Evolutionary conservation across 176 grass and related monocot species (phyloP), one percentile per base, ranked within the genome.

Genomic region (Phragmites australis): DNA sequence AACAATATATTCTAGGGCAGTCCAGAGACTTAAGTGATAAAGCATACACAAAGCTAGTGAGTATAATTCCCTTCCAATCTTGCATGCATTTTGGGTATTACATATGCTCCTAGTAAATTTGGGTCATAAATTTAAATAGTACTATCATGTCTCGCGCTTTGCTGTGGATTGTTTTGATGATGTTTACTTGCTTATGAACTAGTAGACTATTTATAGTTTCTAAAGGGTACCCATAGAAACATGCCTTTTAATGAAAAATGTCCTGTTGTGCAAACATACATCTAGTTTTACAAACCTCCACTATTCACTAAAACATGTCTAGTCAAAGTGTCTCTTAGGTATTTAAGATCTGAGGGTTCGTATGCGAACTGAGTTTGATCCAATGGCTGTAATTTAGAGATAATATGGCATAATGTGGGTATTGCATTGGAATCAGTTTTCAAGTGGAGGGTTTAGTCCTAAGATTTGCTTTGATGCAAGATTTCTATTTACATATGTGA

Each of bases 21-120:
- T 99, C 96, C 60, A 93, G 96, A 83, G 96, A 95, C 49, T 93
- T 99, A 78, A 86, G 93, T 82, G 96, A 99, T 87, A 93, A 95
- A 88, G 93, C 92, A 60, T 95, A 99, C 85, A 89, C 87, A 77
- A 93, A 91, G 84, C 85, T 99, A 85, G 96, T 99, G 71, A 93
- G 90, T 91, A 76, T 44, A 32, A 71, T 12, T 70, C 56, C 27
- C 57, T 77, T 46, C 68, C 7, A 31, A 30, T 16, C 25, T 58
- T 65, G 8, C 46, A 80, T 31, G 14, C 9, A 5, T 53, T 74
- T 68, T 87, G 18, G 5, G 37, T 56, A 63, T 85, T 76, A 66
- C 53, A 64, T 80, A 75, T 78, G 34, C 55, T 27, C 5, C 65
- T 67, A 61, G 12, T 74, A 72, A 54, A 56, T 45, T 56, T 69